phyloP scores from a whole-genome alignment of 768 basidiomycete species.

The Cystofilobasidium capitatum region DNA sequence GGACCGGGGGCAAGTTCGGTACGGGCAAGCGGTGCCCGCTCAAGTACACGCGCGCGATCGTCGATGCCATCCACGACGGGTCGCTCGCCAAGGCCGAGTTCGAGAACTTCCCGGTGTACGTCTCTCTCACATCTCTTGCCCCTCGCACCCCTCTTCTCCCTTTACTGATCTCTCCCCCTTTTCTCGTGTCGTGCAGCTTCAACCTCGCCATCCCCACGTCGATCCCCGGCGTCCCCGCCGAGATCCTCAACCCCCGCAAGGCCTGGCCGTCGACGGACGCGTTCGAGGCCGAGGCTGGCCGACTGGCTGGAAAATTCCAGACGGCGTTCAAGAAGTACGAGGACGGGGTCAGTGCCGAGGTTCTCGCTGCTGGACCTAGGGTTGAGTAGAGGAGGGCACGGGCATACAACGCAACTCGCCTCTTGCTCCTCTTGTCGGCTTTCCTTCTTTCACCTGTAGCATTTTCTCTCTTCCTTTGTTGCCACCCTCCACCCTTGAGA shows the following conservation, averaged over 20 bases:
- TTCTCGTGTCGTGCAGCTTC: constrained; percentile 48
- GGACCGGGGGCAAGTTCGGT: constrained; percentile 84
- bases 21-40: constrained; percentile 89
- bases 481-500: neutral
- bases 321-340: constrained; percentile 90
- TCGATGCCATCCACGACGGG: constrained; percentile 93
- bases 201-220: constrained; percentile 71
- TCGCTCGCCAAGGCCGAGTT: constrained; percentile 76
- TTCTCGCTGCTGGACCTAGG: constrained; percentile 67
- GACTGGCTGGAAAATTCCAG: constrained; percentile 54
- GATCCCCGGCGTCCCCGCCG: constrained; percentile 77
- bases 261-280: constrained; percentile 86
- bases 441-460: neutral
- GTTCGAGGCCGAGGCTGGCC: constrained; percentile 76
- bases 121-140: neutral
- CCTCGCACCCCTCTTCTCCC: neutral
- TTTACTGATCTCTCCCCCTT: neutral
- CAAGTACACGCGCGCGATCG: constrained; percentile 88
- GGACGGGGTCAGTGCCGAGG: constrained; percentile 68
- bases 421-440: neutral
- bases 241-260: constrained; percentile 74
- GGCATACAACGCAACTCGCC: neutral
- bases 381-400: neutral
- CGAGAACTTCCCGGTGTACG: constrained; percentile 53
- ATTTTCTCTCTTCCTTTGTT: constrained; percentile 1